Evolutionary conservation across 441 rosid genomes (phyloP).

Genomic region (Mallotus repandus): DNA sequence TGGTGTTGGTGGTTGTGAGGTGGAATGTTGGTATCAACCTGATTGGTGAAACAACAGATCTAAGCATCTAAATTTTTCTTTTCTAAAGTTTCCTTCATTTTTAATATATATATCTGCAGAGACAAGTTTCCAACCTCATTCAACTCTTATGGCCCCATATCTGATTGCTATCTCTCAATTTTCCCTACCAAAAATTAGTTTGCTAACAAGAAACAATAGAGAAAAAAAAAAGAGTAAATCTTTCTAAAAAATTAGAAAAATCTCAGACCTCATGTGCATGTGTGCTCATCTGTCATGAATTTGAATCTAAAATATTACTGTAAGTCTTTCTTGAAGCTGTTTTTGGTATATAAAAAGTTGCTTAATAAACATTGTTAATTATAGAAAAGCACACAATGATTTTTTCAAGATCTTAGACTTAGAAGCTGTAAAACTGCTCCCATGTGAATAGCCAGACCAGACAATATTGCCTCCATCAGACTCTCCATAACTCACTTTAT

Average conservation of each 20-base stretch:
- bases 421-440: no score
- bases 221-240: no score
- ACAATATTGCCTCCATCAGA: neutral
- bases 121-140: slow-evolving; percentile 33
- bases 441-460: neutral
- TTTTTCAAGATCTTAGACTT: no score
- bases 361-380: no score
- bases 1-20: slow-evolving; percentile 23
- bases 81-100: slow-evolving; percentile 28
- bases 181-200: slow-evolving; percentile 5
- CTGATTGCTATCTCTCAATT: slow-evolving; percentile 11
- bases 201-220: neutral
- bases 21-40: slow-evolving; percentile 36
- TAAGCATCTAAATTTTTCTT: slow-evolving; percentile 10
- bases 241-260: no score
- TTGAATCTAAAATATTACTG: no score
- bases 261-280: no score
- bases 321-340: no score
- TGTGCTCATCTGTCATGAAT: no score
- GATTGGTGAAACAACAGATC: slow-evolving; percentile 26
- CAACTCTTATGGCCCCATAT: slow-evolving; percentile 32
- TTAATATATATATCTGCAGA: slow-evolving; percentile 18
- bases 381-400: no score
- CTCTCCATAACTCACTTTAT: neutral
- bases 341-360: no score